Evolutionary conservation across 441 rosid genomes (phyloP), one percentile per base, ranked within the genome.

Genomic region (Adansonia grandidieri): DNA sequence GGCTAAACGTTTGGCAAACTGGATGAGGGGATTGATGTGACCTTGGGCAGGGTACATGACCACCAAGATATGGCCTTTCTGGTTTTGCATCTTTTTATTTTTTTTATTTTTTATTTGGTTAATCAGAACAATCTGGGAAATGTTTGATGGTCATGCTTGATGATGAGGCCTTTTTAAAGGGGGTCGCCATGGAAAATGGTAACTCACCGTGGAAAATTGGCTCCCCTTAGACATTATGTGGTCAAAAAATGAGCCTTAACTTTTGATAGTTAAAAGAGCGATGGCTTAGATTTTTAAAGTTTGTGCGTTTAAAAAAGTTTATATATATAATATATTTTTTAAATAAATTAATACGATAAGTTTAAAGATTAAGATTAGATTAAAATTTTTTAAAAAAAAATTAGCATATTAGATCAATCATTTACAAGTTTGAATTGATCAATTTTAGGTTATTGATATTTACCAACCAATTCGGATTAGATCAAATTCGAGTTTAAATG

Each of bases 1-100:
- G 42, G 77, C 54, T 6, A 74, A 44, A 8, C 77, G 77, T 60
- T 74, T 74, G 3, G 66, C 53, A 13, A 74, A 58, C 5, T 74
- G 77, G 68, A 74, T 5, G 47, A 84, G 87, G 7, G 90, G 90
- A 73, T 85, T 87, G 68, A 84, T 84, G 84, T 84, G 90, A 76
- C 86, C 85, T 73, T 83, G 89, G 8, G 89, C 86, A 24, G 84
- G 88, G 56, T 79, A 83, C 8, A 85, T 10, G 13, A 88, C 72
- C 73, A 86, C 83, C 1, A 87, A 28, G 9, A 87, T 83, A 71
- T 86, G 90, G 10, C 73, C 68, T 62, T 77, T 74, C 69, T 20
- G 81, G 10, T 63, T 77, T 56, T 80, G 84, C 87, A 80, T 85
- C 22, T 9, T 1, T 9, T 71, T 28, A 5, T 44, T 6, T 11